Evolutionary conservation across 1,284 basidiomycete species (phyloP).

Genomic region (Apiotrichum akiyoshidainum): DNA sequence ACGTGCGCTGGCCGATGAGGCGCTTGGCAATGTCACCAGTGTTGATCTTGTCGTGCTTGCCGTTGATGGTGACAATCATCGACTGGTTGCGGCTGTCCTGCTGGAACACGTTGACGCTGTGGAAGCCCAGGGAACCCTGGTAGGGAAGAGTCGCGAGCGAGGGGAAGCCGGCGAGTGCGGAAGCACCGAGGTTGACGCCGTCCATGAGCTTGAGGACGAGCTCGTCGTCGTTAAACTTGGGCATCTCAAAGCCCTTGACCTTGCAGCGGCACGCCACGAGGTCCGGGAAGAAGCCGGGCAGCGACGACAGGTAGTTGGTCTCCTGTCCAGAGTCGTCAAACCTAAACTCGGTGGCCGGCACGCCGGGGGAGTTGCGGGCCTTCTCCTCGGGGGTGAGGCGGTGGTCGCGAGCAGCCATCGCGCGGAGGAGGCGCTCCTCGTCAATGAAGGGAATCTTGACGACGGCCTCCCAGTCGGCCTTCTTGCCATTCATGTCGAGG

Average conservation of each 20-base stretch:
- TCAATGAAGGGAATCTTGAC: constrained; percentile 99
- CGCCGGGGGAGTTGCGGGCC: constrained; percentile 72
- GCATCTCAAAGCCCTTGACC: constrained; percentile 78
- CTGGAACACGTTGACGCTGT: constrained; percentile 92
- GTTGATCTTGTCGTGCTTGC: constrained; percentile 64
- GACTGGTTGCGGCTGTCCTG: constrained; percentile 85
- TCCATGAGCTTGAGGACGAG: constrained; percentile 82
- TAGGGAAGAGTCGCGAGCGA: constrained; percentile 86
- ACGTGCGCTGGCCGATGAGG: constrained; percentile 74
- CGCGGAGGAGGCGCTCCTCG: constrained; percentile 69
- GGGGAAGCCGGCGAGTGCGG: constrained; percentile 92
- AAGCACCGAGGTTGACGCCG: constrained; percentile 80
- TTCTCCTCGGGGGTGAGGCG: constrained; percentile 74
- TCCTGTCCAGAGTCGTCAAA: constrained; percentile 64
- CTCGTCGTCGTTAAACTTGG: constrained; percentile 78
- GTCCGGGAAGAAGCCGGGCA: constrained; percentile 92
- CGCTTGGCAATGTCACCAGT: constrained; percentile 69
- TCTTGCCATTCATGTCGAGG: constrained; percentile 95
- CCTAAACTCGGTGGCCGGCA: constrained; percentile 68
- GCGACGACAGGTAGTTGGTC: constrained; percentile 76
- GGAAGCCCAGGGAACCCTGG: constrained; percentile 70
- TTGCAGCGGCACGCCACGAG: constrained; percentile 75
- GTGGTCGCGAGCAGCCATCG: constrained; percentile 81
- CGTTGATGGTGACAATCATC: constrained; percentile 82
- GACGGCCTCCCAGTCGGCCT: constrained; percentile 96